A percentile compares a stretch with the other conserved stretches of the same genome.
phyloP scores from a whole-genome alignment of 2,329 filamentous ascomycete species.

The Metarhizium rileyi region DNA sequence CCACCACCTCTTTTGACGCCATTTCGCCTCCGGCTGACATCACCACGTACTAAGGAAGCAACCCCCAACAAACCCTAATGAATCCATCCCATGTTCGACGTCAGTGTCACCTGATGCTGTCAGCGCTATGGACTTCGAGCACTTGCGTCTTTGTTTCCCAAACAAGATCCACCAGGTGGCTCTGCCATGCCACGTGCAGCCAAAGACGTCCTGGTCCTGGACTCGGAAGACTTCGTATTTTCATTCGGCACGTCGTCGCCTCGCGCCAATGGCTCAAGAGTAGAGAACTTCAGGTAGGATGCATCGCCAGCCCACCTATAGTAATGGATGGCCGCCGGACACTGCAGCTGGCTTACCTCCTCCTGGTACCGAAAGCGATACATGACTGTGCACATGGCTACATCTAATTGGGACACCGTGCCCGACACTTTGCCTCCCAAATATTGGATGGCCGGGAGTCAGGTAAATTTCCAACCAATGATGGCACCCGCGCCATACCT shows the following conservation, averaged over 20 bases:
- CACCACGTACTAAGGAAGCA: not conserved
- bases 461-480: not conserved
- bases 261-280: not conserved
- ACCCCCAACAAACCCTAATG: not conserved
- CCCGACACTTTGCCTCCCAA: not conserved
- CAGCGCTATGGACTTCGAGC: not conserved
- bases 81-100: not conserved
- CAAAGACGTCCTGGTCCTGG: too few species aligned
- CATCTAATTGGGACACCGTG: not conserved
- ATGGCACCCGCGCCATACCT: not conserved
- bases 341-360: not conserved
- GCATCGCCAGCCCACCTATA: not conserved
- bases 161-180: not conserved
- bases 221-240: too few species aligned
- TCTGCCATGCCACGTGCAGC: not conserved
- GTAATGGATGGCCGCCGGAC: not conserved
- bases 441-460: not conserved
- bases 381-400: not conserved
- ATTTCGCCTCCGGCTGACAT: slow-evolving; percentile 1
- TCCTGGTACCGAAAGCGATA: not conserved
- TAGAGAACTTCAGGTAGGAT: not conserved
- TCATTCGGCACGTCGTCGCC: not conserved
- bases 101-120: not conserved
- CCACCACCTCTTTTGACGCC: not conserved
- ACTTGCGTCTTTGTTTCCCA: not conserved